Evolutionary conservation across 2,329 filamentous ascomycete species (phyloP).

Genomic region (Malbranchea zuffiana): DNA sequence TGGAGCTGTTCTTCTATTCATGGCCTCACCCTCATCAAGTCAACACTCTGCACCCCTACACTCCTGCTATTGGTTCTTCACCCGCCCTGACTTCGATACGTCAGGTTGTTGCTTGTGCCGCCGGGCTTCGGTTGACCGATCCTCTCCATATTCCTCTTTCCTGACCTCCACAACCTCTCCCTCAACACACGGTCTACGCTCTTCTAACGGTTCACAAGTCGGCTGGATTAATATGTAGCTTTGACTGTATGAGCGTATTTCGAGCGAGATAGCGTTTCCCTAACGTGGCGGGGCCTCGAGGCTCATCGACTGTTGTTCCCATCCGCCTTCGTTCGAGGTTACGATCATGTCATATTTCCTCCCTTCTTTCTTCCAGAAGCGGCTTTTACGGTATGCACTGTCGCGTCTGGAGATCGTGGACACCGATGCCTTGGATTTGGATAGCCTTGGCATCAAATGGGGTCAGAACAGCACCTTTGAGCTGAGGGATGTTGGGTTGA

Average conservation of each 20-base stretch:
- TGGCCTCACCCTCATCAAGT: neutral
- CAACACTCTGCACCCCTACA: neutral
- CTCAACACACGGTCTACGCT: too few relatives aligned
- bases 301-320: conserved; percentile 1
- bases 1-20: neutral
- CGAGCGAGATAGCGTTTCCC: too few relatives aligned
- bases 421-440: conserved; percentile 72
- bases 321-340: too few relatives aligned
- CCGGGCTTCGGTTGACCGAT: too few relatives aligned
- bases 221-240: too few relatives aligned
- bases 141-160: neutral
- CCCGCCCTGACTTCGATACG: too few relatives aligned
- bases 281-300: conserved; percentile 7
- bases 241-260: too few relatives aligned
- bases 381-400: conserved; percentile 75
- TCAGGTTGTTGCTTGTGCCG: too few relatives aligned
- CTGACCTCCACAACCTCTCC: too few relatives aligned
- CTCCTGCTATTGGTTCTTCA: neutral
- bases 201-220: too few relatives aligned
- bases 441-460: conserved; percentile 71
- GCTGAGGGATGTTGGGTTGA: conserved; percentile 74
- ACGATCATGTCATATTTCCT: conserved; percentile 60
- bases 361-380: conserved; percentile 72
- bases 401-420: conserved; percentile 78
- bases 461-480: conserved; percentile 72